Evolutionary conservation across 2,329 filamentous ascomycete species (phyloP), one percentile per base, ranked within the genome.

Genomic region (Hortaea werneckii): DNA sequence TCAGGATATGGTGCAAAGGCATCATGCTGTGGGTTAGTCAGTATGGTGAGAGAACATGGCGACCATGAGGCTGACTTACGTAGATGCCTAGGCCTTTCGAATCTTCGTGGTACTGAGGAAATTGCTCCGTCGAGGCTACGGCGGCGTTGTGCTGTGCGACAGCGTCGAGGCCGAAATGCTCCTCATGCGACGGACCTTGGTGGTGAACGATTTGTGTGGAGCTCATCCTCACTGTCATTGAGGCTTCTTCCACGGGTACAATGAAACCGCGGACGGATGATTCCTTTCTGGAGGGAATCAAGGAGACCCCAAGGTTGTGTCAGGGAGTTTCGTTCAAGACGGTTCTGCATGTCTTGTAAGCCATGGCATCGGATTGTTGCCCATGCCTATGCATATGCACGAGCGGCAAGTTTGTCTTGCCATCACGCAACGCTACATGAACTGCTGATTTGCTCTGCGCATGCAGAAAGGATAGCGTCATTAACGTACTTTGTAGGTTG

Each of bases 91-190:
- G 50, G 27, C 56, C 59, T 49, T 58, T 59, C 9, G 49, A 43
- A 44, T 66, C 61, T 44, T 66, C 65, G 26, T 51, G 46, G 45
- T 54, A 59, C 5, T 47, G 44, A 27, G 57, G 55, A 39, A 58
- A 59, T 34, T 66, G 56, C 54, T 65, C 65, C 37, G 57, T 60
- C 27, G 51, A 51, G 5, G 45, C 46, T 29, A 58, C 58, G 43
- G 63, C 62, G 50, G 63, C 62, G 52, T 67, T 70, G 58, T 69
- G 69, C 54, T 67, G 63, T 40, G 65, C 66, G 50, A 72, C 55
- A 44, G 66, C 66, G 37, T 65, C 63, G 29, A 71, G 58, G 40
- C 63, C 63, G 43, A 64, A 62, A 42, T 62, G 54, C 13, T 60
- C 54, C 37, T 54, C 54, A 12, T 48, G 52, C 37, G 56, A 53